Evolutionary conservation across 768 basidiomycete species (phyloP).

Genomic region (Suillus clintonianus): DNA sequence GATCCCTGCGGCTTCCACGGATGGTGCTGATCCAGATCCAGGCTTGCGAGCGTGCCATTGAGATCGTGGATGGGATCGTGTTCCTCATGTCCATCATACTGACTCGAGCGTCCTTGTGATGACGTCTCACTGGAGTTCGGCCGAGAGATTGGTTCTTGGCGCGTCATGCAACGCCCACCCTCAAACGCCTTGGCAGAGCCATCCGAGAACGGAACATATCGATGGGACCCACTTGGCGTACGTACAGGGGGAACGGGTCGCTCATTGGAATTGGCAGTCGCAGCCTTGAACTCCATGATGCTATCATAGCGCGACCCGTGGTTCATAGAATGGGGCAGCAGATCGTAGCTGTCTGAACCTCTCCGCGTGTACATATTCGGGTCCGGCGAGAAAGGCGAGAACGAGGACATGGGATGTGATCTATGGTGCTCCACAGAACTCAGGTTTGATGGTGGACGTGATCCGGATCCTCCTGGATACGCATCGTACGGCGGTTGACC

Average conservation of each 20-base stretch:
- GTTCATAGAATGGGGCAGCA: slow-evolving; percentile 49
- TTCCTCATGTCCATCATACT: slow-evolving; percentile 36
- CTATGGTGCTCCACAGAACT: slow-evolving; percentile 20
- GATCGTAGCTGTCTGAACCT: slow-evolving; percentile 27
- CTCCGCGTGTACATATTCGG: slow-evolving; percentile 51
- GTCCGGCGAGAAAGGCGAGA: slow-evolving; percentile 83
- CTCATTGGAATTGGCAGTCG: slow-evolving; percentile 22
- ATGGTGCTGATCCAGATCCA: slow-evolving; percentile 56
- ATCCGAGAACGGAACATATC: slow-evolving; percentile 47
- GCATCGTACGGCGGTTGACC: slow-evolving; percentile 19
- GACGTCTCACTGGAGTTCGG: slow-evolving; percentile 50
- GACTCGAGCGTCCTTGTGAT: slow-evolving; percentile 21
- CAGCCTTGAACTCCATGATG: slow-evolving; percentile 38
- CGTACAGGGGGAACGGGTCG: slow-evolving; percentile 48
- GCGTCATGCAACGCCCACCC: slow-evolving; percentile 42
- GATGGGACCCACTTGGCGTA: slow-evolving; percentile 47
- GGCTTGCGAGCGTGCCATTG: slow-evolving; percentile 75
- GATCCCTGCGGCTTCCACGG: slow-evolving; percentile 32
- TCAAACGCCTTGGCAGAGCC: slow-evolving; percentile 39
- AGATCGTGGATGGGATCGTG: slow-evolving; percentile 65
- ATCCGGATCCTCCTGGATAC: slow-evolving; percentile 18
- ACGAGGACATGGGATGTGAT: slow-evolving; percentile 33
- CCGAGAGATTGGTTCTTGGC: slow-evolving; percentile 53
- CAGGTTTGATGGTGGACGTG: slow-evolving; percentile 13
- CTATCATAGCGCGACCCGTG: slow-evolving; percentile 51